phyloP scores from a whole-genome alignment of 305 asterid genomes.

The Galium porrigens region DNA sequence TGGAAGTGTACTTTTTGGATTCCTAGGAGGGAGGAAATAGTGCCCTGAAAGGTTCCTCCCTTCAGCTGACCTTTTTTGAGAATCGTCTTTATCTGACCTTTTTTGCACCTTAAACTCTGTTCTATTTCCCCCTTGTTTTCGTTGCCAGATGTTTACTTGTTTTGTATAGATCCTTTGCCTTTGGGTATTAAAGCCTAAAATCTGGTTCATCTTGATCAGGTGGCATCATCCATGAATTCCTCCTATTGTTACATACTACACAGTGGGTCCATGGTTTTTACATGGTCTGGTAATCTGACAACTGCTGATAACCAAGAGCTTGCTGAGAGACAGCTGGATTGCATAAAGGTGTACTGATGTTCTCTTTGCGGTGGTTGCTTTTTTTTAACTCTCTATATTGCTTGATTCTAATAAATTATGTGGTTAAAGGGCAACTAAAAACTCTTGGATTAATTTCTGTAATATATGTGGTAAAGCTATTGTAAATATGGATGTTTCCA shows the following conservation, averaged over 20 bases:
- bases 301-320: constrained; percentile 85
- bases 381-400: background rate
- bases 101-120: background rate
- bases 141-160: constrained; percentile 1
- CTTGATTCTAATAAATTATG: background rate
- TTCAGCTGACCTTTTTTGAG: background rate
- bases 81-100: background rate
- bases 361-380: constrained; percentile 1
- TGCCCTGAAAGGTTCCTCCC: background rate
- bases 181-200: constrained; percentile 9
- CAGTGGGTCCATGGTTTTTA: constrained; percentile 58
- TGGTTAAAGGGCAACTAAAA: background rate
- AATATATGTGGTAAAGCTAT: background rate
- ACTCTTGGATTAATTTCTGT: background rate
- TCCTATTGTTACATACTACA: constrained; percentile 86
- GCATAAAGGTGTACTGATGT: constrained; percentile 49
- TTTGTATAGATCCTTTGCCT: background rate
- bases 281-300: constrained; percentile 82
- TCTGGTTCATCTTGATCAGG: constrained; percentile 39
- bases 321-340: constrained; percentile 87
- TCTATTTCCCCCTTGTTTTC: background rate
- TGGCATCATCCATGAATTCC: constrained; percentile 78
- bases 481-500: background rate
- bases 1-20: background rate
- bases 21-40: background rate